A percentile compares a stretch with the other conserved stretches of the same genome.
phyloP scores from a whole-genome alignment of 2,329 filamentous ascomycete species.

The Coniella vitis region DNA sequence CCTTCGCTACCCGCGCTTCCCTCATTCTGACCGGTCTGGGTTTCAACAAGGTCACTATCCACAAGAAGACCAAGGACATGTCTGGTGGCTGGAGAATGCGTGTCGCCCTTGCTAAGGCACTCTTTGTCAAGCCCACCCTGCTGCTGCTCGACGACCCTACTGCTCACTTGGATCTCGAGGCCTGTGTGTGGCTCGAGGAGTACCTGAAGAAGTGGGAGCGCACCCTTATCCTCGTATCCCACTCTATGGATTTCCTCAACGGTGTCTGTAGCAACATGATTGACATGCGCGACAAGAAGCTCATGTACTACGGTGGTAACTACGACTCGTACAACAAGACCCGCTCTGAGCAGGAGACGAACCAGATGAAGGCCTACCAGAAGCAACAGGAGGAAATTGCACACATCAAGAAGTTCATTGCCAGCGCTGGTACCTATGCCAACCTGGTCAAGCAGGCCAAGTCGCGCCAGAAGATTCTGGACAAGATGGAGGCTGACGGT shows the following conservation, averaged over 20 bases:
- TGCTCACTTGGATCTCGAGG: conserved; percentile 97
- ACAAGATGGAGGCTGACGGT: conserved; percentile 99
- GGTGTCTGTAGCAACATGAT: conserved; percentile 98
- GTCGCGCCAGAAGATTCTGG: conserved; percentile 98
- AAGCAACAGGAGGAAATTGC: conserved; percentile 99
- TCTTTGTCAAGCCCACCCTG: conserved; percentile 96
- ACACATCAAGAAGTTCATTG: conserved; percentile 99
- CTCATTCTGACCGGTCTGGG: conserved; percentile 97
- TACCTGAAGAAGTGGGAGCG: conserved; percentile 99
- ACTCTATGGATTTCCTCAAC: conserved; percentile 98
- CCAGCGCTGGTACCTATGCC: conserved; percentile 98
- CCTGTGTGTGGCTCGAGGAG: conserved; percentile 99
- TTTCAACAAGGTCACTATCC: conserved; percentile 96
- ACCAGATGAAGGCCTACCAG: conserved; percentile 97
- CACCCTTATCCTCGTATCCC: conserved; percentile 91
- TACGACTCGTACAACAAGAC: conserved; percentile 99
- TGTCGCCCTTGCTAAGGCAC: conserved; percentile 92
- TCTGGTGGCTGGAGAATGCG: conserved; percentile 99
- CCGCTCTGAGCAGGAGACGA: conserved; percentile 84
- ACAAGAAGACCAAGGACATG: conserved; percentile 99
- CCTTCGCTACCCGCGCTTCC: conserved; percentile 90
- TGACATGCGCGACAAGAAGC: conserved; percentile 85
- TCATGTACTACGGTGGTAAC: conserved; percentile 99
- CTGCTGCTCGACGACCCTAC: conserved; percentile 97
- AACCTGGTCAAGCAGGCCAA: conserved; percentile 99